Percentiles rank a stretch among this genome's conserved stretches.
phyloP scores from a whole-genome alignment of 2,329 filamentous ascomycete genomes.

The Chrysosphaeria jannelii region DNA sequence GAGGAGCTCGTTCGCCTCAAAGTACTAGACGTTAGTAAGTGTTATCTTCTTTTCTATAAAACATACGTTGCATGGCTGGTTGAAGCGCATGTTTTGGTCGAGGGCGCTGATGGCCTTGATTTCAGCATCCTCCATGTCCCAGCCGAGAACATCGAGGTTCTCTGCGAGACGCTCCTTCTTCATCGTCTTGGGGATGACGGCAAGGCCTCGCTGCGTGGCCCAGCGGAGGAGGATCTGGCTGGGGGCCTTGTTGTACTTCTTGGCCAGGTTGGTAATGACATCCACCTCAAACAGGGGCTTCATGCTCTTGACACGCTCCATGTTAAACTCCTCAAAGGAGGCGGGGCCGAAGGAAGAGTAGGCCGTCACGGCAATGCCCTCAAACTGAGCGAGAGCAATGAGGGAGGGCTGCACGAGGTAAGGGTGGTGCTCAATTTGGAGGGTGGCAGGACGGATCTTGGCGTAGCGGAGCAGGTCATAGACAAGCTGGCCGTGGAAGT shows the following conservation, averaged over 20 bases:
- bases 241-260: constrained; percentile 40
- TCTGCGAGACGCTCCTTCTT: constrained; percentile 16
- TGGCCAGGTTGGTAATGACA: constrained; percentile 31
- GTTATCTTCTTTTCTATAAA: too few species aligned
- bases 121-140: constrained; percentile 22
- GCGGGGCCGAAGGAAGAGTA: constrained; percentile 65
- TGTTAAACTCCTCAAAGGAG: constrained; percentile 48
- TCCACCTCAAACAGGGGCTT: constrained; percentile 35
- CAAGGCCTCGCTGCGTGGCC: constrained; percentile 56
- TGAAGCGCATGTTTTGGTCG: constrained; percentile 25
- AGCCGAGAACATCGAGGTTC: constrained; percentile 25
- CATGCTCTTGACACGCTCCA: constrained; percentile 29
- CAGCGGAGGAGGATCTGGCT: constrained; percentile 65
- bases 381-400: constrained; percentile 33
- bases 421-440: constrained; percentile 70
- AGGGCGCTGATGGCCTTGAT: constrained; percentile 22
- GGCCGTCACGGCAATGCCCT: constrained; percentile 47
- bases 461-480: constrained; percentile 59
- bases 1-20: constrained; percentile 13
- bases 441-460: constrained; percentile 39
- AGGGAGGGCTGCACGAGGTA: constrained; percentile 53
- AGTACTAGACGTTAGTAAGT: too few species aligned
- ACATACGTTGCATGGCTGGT: constrained; percentile 19
- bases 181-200: constrained; percentile 46
- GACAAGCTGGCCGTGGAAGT: constrained; percentile 51